A percentile compares a stretch with the other conserved stretches of the same genome.
These are phyloP conservation scores for Huntiella moniliformis DNA, from an alignment of 2,329 filamentous ascomycete species.

Conservation along the genomic window DNA sequence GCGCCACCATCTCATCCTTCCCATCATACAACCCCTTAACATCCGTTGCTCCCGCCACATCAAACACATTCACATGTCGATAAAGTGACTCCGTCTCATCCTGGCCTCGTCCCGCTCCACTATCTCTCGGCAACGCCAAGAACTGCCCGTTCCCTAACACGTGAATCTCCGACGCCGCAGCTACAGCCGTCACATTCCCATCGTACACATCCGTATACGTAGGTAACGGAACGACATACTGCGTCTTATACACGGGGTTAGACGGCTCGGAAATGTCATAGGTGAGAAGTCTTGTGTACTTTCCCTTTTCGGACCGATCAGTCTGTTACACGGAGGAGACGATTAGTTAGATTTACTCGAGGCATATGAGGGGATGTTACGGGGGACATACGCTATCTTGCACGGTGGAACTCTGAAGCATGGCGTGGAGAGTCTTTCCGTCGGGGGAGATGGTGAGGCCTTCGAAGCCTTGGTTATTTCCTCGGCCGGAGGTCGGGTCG, in stretches of 20 bases:
- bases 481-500: conserved; percentile 40
- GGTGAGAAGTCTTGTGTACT: conserved; percentile 41
- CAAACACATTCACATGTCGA: conserved; percentile 51
- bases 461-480: conserved; percentile 62
- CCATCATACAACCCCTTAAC: conserved; percentile 23
- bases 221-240: conserved; percentile 50
- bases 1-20: not conserved
- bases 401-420: conserved; percentile 44
- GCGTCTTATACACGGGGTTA: conserved; percentile 30
- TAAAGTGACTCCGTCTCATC: conserved; percentile 36
- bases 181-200: conserved; percentile 28
- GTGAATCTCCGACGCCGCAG: conserved; percentile 51
- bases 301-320: conserved; percentile 21
- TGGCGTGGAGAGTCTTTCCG: conserved; percentile 42
- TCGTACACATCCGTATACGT: conserved; percentile 31
- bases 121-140: conserved; percentile 47
- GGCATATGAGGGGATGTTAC: too few relatives aligned
- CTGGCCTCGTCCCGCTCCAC: conserved; percentile 37
- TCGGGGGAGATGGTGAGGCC: conserved; percentile 44
- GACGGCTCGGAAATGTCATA: conserved; percentile 35
- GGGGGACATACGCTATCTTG: conserved; percentile 13
- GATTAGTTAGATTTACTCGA: not conserved
- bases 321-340: conserved; percentile 10
- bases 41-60: conserved; percentile 42
- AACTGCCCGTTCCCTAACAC: conserved; percentile 45